Percentiles rank a stretch among this genome's conserved stretches.
Conservation (phyloP, 2,329 filamentous ascomycete genomes). For the Paraphoma sp. region DNA sequence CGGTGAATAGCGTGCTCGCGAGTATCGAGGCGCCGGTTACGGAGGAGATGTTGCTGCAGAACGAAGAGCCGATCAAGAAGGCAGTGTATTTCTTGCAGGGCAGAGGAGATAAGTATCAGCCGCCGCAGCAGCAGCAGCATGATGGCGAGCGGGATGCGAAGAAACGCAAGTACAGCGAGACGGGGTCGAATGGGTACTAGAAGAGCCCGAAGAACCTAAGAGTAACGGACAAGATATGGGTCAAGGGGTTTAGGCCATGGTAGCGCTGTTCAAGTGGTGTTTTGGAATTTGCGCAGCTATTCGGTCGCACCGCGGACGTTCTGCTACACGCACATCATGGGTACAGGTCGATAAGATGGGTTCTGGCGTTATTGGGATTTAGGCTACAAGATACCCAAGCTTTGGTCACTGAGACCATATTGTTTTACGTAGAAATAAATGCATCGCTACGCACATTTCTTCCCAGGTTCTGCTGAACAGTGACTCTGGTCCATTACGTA, state of each 20-base stretch:
- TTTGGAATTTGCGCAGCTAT: neutral
- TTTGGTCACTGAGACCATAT: neutral
- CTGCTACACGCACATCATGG: neutral
- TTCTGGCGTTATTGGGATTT: neutral
- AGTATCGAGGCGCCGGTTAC: slow-evolving; percentile 88
- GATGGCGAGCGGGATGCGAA: slow-evolving; percentile 36
- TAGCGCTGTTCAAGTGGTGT: neutral
- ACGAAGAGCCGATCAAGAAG: slow-evolving; percentile 74
- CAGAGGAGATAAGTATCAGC: slow-evolving; percentile 42
- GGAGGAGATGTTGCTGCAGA: slow-evolving; percentile 73
- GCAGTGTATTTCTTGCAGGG: slow-evolving; percentile 73
- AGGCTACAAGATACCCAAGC: neutral
- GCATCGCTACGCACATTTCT: too few species aligned
- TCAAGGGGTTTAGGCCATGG: neutral
- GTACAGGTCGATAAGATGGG: neutral
- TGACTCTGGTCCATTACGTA: too few species aligned
- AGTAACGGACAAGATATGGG: neutral
- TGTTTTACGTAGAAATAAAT: neutral
- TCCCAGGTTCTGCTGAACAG: too few species aligned
- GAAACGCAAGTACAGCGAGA: slow-evolving; percentile 43
- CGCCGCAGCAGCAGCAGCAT: slow-evolving; percentile 12
- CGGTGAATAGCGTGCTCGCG: slow-evolving; percentile 84
- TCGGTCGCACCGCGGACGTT: neutral
- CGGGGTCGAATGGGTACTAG: slow-evolving; percentile 16
- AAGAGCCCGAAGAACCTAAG: too few species aligned